Conservation (phyloP, 2,329 filamentous ascomycete species). For the Cadophora malorum region DNA sequence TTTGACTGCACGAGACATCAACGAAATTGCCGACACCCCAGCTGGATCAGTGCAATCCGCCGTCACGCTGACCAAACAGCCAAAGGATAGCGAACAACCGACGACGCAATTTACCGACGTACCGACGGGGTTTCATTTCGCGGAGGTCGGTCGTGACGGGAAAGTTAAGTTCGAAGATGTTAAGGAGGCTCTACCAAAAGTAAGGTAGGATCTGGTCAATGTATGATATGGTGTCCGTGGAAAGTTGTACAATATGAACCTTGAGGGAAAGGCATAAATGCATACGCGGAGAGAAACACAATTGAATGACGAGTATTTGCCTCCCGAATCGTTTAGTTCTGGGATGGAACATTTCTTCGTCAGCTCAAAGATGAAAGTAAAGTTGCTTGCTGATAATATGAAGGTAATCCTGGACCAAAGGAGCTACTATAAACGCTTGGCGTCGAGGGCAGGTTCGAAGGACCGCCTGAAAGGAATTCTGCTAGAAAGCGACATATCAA, state of each 20-base stretch:
- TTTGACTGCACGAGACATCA: slow-evolving; percentile 78
- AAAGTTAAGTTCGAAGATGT: slow-evolving; percentile 54
- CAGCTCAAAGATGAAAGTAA: not conserved
- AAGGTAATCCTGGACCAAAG: not conserved
- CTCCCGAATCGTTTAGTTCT: not conserved
- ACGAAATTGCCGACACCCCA: slow-evolving; percentile 86
- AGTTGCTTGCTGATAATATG: not conserved
- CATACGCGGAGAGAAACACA: not conserved
- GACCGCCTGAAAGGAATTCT: not conserved
- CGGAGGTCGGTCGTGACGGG: slow-evolving; percentile 63
- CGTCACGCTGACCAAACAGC: slow-evolving; percentile 54
- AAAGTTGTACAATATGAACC: slow-evolving; percentile 1
- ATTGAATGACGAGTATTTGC: not conserved
- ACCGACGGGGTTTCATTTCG: slow-evolving; percentile 59
- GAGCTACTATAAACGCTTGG: not conserved
- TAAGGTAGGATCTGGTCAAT: slow-evolving; percentile 3
- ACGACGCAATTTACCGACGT: slow-evolving; percentile 46
- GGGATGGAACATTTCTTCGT: not conserved
- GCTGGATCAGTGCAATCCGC: slow-evolving; percentile 72
- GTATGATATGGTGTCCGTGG: slow-evolving; percentile 6
- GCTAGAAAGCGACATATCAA: not conserved
- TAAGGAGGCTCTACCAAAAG: slow-evolving; percentile 21
- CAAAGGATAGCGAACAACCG: slow-evolving; percentile 43
- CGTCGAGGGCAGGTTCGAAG: not conserved
- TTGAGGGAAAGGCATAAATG: not conserved